Evolutionary conservation across 139 green algal species (phyloP).

Genomic region (Picochlorum sp.): DNA sequence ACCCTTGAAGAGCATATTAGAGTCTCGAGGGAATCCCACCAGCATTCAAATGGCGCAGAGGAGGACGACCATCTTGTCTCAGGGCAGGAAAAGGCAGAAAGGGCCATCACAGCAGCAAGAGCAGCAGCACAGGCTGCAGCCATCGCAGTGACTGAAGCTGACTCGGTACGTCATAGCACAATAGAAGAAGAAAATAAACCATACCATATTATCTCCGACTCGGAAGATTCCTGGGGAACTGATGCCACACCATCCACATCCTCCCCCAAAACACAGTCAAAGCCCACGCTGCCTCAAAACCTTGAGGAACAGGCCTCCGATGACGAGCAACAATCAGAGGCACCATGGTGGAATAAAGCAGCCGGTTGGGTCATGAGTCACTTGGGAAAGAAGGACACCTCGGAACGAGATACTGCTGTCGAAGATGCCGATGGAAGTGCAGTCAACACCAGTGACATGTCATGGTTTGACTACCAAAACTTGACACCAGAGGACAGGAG

Average conservation of each 20-base stretch:
- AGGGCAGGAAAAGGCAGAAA: constrained; percentile 2
- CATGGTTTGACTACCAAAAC: background rate
- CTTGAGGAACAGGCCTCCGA: background rate
- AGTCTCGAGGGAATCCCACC: background rate
- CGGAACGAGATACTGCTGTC: constrained; percentile 1
- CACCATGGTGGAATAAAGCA: constrained; percentile 16
- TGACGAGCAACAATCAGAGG: background rate
- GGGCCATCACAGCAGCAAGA: constrained; percentile 11
- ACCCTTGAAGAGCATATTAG: constrained; percentile 6
- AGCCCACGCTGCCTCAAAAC: background rate
- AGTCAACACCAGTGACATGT: background rate
- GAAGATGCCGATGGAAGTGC: constrained; percentile 1
- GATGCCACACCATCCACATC: background rate
- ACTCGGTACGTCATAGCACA: background rate
- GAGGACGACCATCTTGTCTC: background rate
- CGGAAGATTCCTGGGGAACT: background rate
- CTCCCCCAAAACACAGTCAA: background rate
- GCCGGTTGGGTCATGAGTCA: background rate
- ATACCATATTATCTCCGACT: background rate
- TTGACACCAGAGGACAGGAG: background rate
- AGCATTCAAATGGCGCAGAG: background rate
- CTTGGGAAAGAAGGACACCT: background rate
- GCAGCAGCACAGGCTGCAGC: constrained; percentile 12
- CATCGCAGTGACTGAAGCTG: constrained; percentile 6
- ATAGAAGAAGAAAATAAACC: background rate